phyloP scores from a whole-genome alignment of 2,329 filamentous ascomycete species.

The Phialocephala sp. region DNA sequence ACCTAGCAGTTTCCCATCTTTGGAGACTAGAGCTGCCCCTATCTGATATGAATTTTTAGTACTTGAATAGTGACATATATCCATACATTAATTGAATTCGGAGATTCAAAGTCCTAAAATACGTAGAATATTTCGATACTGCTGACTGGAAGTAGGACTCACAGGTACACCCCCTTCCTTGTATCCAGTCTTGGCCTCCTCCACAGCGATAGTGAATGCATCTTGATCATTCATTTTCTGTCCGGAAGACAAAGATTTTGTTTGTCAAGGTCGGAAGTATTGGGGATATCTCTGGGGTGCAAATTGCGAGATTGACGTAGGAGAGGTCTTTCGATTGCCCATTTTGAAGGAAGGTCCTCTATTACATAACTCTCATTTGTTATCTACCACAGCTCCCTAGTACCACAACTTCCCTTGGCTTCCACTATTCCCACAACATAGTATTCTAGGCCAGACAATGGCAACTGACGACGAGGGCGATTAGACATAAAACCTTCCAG shows the following conservation, averaged over 20 bases:
- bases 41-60: constrained; percentile 47
- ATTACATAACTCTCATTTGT: constrained; percentile 7
- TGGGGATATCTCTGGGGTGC: not conserved
- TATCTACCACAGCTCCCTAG: not conserved
- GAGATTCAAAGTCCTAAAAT: not conserved
- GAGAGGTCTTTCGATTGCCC: not conserved
- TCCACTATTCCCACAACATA: too few species aligned
- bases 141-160: constrained; percentile 30
- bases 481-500: too few species aligned
- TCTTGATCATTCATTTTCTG: constrained; percentile 49
- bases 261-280: not conserved
- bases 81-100: not conserved
- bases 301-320: not conserved
- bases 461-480: too few species aligned
- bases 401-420: too few species aligned
- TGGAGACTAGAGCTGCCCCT: constrained; percentile 65
- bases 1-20: constrained; percentile 72
- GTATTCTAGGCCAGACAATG: too few species aligned
- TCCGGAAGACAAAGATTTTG: not conserved
- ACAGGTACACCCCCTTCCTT: constrained; percentile 56
- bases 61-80: not conserved
- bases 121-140: not conserved
- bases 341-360: not conserved
- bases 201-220: constrained; percentile 52
- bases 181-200: constrained; percentile 53